A percentile compares a stretch with the other conserved stretches of the same genome.
Conservation (phyloP, 441 rosid species). For the Gossypium trilobum region DNA sequence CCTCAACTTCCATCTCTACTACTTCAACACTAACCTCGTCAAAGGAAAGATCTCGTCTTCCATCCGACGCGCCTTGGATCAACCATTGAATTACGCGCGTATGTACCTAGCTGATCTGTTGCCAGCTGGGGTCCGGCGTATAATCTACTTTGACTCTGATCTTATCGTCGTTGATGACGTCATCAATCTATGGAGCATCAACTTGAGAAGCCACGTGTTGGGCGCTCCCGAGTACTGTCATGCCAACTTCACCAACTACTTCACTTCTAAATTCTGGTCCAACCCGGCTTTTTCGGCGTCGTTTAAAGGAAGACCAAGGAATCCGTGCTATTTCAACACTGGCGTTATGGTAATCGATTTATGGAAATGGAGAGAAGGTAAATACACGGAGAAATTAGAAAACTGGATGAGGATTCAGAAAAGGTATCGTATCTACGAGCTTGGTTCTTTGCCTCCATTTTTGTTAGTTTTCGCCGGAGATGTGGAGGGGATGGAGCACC, state of each 20-base stretch:
- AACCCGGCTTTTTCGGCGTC: slow-evolving; percentile 29
- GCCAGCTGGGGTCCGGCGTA: slow-evolving; percentile 38
- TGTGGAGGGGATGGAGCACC: slow-evolving; percentile 56
- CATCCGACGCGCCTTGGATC: slow-evolving; percentile 51
- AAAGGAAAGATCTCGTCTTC: slow-evolving; percentile 37
- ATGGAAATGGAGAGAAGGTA: slow-evolving; percentile 53
- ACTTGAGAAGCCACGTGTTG: slow-evolving; percentile 34
- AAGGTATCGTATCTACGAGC: slow-evolving; percentile 50
- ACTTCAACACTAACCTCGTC: slow-evolving; percentile 31
- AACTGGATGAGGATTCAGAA: slow-evolving; percentile 63
- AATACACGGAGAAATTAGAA: slow-evolving; percentile 46
- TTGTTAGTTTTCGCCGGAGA: slow-evolving; percentile 63
- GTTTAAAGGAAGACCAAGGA: slow-evolving; percentile 31
- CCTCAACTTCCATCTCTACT: slow-evolving; percentile 35
- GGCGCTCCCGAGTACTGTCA: slow-evolving; percentile 78
- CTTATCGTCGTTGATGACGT: slow-evolving; percentile 74
- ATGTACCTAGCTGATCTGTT: slow-evolving; percentile 66
- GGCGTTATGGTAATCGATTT: slow-evolving; percentile 80
- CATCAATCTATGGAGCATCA: slow-evolving; percentile 46
- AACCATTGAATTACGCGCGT: slow-evolving; percentile 66
- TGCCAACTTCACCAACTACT: slow-evolving; percentile 62
- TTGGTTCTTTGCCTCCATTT: slow-evolving; percentile 72
- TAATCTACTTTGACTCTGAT: slow-evolving; percentile 68
- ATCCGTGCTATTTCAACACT: slow-evolving; percentile 61
- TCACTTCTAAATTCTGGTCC: slow-evolving; percentile 56